A percentile compares a stretch with the other conserved stretches of the same genome.
Conservation (phyloP, 1,139 yeast species). For the Sugiyamaella neomexicana region DNA sequence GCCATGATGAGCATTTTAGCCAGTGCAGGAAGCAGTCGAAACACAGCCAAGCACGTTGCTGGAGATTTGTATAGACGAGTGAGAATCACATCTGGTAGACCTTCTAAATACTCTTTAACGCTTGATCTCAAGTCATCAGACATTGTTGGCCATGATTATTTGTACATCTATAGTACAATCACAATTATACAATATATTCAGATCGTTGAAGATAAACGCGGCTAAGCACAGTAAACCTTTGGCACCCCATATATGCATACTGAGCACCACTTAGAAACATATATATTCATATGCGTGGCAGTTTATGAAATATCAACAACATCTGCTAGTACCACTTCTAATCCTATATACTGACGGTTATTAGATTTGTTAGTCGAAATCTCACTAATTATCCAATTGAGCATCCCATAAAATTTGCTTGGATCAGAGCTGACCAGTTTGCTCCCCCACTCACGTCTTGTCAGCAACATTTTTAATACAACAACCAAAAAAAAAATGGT, state of each 20-base stretch:
- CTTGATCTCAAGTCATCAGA: conserved; percentile 46
- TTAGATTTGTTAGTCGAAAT: background rate
- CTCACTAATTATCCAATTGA: too few species aligned
- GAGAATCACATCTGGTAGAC: conserved; percentile 81
- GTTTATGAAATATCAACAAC: conserved; percentile 1
- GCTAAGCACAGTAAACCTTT: background rate
- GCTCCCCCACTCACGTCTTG: background rate
- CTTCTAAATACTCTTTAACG: conserved; percentile 87
- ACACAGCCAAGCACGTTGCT: conserved; percentile 91
- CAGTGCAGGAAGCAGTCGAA: conserved; percentile 79
- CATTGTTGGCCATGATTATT: background rate
- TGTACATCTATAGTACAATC: too few species aligned
- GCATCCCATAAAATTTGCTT: background rate
- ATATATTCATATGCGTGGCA: background rate
- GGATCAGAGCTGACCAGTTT: background rate
- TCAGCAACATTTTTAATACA: background rate
- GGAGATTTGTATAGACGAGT: conserved; percentile 78
- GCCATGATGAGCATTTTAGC: conserved; percentile 89
- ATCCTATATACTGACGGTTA: too few species aligned
- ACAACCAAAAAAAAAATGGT: too few species aligned
- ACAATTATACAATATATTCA: too few species aligned
- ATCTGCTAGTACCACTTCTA: background rate
- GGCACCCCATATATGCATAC: background rate
- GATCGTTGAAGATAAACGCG: background rate
- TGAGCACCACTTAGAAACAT: background rate